phyloP scores from a whole-genome alignment of 257 asterid genomes.

The Scutellaria galericulata region DNA sequence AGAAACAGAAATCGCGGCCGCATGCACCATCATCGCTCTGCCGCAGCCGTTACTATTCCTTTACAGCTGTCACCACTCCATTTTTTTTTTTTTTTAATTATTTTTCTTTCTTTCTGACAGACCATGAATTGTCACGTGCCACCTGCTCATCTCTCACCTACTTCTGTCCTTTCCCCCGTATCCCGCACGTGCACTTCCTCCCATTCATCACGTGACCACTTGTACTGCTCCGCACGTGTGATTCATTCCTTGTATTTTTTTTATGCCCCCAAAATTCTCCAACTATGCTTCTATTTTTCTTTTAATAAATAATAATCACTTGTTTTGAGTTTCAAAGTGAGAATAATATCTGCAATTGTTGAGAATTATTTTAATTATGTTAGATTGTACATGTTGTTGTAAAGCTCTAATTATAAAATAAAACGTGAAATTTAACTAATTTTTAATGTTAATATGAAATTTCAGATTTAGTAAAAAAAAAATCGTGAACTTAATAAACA shows the following conservation, averaged over 20 bases:
- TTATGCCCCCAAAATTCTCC: too few relatives aligned
- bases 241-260: not conserved
- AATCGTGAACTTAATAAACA: too few relatives aligned
- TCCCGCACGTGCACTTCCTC: conserved; percentile 40
- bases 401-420: too few relatives aligned
- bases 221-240: conserved; percentile 33
- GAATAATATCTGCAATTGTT: too few relatives aligned
- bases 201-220: conserved; percentile 41
- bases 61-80: conserved; percentile 38
- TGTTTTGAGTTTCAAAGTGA: too few relatives aligned
- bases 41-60: conserved; percentile 38
- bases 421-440: too few relatives aligned
- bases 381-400: too few relatives aligned
- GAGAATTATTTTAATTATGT: too few relatives aligned
- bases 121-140: conserved; percentile 46
- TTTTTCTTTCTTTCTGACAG: conserved; percentile 19
- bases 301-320: too few relatives aligned
- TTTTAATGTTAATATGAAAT: too few relatives aligned
- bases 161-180: conserved; percentile 47
- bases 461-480: too few relatives aligned
- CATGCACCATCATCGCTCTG: conserved; percentile 32
- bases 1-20: conserved; percentile 36
- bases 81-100: not conserved
- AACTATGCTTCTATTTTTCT: too few relatives aligned
- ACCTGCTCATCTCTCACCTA: conserved; percentile 36